phyloP scores from a whole-genome alignment of 495 filamentous ascomycete species.

The Lasiosphaeria hispida region DNA sequence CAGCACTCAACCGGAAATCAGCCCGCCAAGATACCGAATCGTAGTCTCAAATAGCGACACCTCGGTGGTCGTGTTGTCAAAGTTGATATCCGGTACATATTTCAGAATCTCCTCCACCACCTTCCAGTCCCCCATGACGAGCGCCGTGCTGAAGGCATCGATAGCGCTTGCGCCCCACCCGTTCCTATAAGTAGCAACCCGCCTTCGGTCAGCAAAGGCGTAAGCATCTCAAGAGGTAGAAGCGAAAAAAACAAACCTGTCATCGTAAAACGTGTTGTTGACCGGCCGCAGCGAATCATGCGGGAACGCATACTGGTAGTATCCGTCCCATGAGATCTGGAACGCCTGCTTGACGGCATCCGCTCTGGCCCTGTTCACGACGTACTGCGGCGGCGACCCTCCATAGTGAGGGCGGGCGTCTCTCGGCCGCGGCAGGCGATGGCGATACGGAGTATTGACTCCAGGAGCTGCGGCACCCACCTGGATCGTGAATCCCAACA shows the following conservation, averaged over 20 bases:
- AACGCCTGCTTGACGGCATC: slow-evolving; percentile 75
- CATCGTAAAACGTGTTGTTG: slow-evolving; percentile 62
- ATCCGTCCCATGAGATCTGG: slow-evolving; percentile 75
- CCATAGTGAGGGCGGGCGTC: neutral
- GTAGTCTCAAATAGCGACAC: slow-evolving; percentile 89
- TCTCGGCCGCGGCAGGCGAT: neutral
- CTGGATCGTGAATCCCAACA: slow-evolving; percentile 1
- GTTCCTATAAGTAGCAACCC: slow-evolving; percentile 53
- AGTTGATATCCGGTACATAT: slow-evolving; percentile 68
- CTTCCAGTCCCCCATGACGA: slow-evolving; percentile 69
- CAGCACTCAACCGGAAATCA: slow-evolving; percentile 57
- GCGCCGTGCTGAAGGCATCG: slow-evolving; percentile 77
- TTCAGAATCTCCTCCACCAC: slow-evolving; percentile 68
- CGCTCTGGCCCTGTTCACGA: slow-evolving; percentile 40
- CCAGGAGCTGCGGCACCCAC: slow-evolving; percentile 5
- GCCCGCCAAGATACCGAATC: slow-evolving; percentile 79
- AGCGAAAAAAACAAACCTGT: slow-evolving; percentile 52
- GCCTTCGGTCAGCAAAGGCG: neutral
- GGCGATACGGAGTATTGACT: neutral
- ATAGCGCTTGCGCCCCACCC: slow-evolving; percentile 85
- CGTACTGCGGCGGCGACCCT: slow-evolving; percentile 21
- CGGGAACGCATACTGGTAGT: slow-evolving; percentile 75
- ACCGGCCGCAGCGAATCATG: slow-evolving; percentile 74
- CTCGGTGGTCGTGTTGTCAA: slow-evolving; percentile 52
- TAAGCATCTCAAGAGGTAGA: neutral